Conservation (phyloP, 495 filamentous ascomycete genomes). For the Terfezia boudieri region DNA sequence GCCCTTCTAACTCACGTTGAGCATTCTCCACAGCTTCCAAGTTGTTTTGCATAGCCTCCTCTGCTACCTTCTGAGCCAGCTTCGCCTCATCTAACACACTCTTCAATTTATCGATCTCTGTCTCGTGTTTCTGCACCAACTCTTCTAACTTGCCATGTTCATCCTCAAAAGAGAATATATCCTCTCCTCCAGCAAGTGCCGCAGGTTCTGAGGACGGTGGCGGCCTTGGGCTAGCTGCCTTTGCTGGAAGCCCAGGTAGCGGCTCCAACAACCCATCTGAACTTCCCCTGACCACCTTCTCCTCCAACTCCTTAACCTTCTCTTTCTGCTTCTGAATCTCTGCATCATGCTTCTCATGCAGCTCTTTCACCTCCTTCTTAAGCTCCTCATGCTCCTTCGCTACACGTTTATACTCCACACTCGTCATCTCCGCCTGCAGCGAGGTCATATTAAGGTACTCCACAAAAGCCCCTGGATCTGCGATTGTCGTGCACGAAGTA, state of each 20-base stretch:
- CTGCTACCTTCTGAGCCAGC: slow-evolving; percentile 30
- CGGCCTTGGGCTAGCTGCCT: slow-evolving; percentile 8
- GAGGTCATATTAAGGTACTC: slow-evolving; percentile 88
- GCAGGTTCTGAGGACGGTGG: slow-evolving; percentile 9
- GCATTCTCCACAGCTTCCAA: slow-evolving; percentile 23
- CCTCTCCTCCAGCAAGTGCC: slow-evolving; percentile 24
- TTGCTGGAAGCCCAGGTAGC: neutral
- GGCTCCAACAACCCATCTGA: slow-evolving; percentile 7
- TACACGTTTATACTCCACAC: slow-evolving; percentile 79
- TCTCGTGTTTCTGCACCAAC: slow-evolving; percentile 37
- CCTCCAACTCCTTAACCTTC: slow-evolving; percentile 13
- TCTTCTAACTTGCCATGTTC: slow-evolving; percentile 45
- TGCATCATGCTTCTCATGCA: slow-evolving; percentile 26
- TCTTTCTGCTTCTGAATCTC: slow-evolving; percentile 11
- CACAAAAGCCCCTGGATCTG: slow-evolving; percentile 59
- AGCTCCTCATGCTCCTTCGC: slow-evolving; percentile 57
- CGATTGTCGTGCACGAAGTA: slow-evolving; percentile 71
- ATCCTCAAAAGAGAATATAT: slow-evolving; percentile 74
- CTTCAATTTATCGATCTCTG: slow-evolving; percentile 44
- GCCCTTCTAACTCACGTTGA: slow-evolving; percentile 20
- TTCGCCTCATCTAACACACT: slow-evolving; percentile 29
- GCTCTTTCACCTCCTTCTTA: slow-evolving; percentile 47
- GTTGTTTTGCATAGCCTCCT: slow-evolving; percentile 29
- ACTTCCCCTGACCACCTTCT: neutral
- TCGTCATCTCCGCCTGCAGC: slow-evolving; percentile 66